Evolutionary conservation across 345 rosid species (phyloP).

Genomic region (Citrus hindsii): DNA sequence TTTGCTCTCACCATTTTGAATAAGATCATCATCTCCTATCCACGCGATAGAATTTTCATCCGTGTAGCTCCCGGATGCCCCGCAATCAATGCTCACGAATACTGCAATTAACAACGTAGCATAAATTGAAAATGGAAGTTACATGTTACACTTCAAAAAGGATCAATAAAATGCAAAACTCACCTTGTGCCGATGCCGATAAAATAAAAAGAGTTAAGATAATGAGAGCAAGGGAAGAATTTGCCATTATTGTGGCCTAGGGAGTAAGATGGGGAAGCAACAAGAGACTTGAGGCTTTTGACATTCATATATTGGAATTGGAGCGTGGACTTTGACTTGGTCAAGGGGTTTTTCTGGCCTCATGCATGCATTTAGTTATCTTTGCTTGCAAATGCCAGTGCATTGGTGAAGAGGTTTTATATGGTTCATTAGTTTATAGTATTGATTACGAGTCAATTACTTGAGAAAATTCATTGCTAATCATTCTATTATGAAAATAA

Average conservation of each 20-base stretch:
- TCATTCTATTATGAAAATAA: no score
- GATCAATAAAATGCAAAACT: neutral
- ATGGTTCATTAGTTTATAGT: no score
- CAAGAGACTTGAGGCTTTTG: neutral
- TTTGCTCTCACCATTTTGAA: conserved; percentile 24
- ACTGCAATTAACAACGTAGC: conserved; percentile 10
- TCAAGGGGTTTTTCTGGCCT: neutral
- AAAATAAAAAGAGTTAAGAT: conserved; percentile 15
- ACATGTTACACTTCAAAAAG: neutral
- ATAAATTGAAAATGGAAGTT: neutral
- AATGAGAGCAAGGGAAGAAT: conserved; percentile 6
- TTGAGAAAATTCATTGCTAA: no score
- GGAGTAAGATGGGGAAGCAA: neutral
- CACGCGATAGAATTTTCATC: conserved; percentile 21
- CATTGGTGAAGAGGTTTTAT: neutral
- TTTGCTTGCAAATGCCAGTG: neutral
- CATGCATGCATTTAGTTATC: neutral
- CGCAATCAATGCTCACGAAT: conserved; percentile 30
- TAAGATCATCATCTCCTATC: conserved; percentile 26
- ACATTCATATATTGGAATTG: neutral
- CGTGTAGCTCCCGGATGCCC: conserved; percentile 15
- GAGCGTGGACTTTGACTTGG: neutral
- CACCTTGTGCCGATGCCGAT: conserved; percentile 22
- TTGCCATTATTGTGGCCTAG: conserved; percentile 9
- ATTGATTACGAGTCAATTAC: no score